Base-by-base conservation (phyloP, 2,329 filamentous ascomycete species). In the Leptoxyphium fumago region DNA sequence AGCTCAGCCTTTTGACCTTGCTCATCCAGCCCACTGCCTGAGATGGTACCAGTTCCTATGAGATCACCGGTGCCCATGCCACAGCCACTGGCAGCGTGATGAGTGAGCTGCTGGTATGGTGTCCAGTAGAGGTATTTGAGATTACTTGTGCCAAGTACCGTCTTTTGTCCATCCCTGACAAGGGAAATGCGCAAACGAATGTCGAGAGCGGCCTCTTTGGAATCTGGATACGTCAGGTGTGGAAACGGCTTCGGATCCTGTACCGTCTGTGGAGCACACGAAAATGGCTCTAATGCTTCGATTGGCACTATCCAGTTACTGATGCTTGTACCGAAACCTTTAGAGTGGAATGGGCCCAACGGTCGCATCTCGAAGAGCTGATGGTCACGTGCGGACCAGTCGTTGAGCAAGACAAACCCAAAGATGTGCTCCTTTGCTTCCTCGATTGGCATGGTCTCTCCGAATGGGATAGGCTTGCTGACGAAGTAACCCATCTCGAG, bases 281-380 rank as follows among this genome's bases (percentile, higher is more conserved):
- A 46, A 45, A 60, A 63, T 5, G 56, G 51, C 45, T 62, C 60
- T n/a, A 81, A 55, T 0, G 78, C 77, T 30, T 79, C 75, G 1
- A 74, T 61, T 0, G 75, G 77, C 2, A 80, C 58, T 10, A 80
- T 62, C 77, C 77, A 81, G 0, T 77, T 75, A 0, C 72, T 75
- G 17, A 81, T 72, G 0, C 67, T 69, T 0, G 75, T 80, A 6
- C 67, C 70, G 38, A 79, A 77, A 29, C 69, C 72, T 55, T 81
- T 82, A 2, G 70, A 68, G 42, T 78, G 77, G 43, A 80, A 67
- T 0, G 77, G 77, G 0, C 77, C 77, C 0, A 80, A 59, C 0
- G 75, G 75, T 2, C 64, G 61, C 75, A 80, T 80, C 51, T 81
- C 78, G 29, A 75, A 65, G 0, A 63, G 67, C 55, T 81, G 77